Evolutionary conservation across 495 filamentous ascomycete genomes (phyloP).

Genomic region (Hyaloscypha variabilis): DNA sequence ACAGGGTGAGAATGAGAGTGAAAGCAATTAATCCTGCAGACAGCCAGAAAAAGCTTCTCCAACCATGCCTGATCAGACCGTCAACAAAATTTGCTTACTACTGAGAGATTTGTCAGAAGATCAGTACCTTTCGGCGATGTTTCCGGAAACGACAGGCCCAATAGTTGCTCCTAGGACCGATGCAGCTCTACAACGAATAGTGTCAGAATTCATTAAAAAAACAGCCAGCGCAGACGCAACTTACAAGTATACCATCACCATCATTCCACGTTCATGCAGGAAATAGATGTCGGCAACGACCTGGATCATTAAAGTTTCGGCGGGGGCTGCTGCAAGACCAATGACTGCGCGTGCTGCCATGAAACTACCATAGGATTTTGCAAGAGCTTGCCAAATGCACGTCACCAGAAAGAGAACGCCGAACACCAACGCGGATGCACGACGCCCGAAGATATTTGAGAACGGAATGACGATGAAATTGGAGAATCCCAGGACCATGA

Average conservation of each 20-base stretch:
- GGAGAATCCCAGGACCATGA: slow-evolving; percentile 42
- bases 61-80: slow-evolving; percentile 9
- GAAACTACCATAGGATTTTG: slow-evolving; percentile 5
- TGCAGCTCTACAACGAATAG: slow-evolving; percentile 40
- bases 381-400: slow-evolving; percentile 1
- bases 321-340: slow-evolving; percentile 56
- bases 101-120: background rate
- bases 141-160: slow-evolving; percentile 64
- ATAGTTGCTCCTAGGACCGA: slow-evolving; percentile 30
- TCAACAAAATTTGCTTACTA: background rate
- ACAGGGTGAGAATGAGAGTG: slow-evolving; percentile 48
- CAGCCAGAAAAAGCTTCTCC: slow-evolving; percentile 66
- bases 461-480: slow-evolving; percentile 65
- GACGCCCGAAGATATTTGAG: slow-evolving; percentile 57
- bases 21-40: slow-evolving; percentile 49
- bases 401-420: background rate
- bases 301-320: slow-evolving; percentile 57
- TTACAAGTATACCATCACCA: slow-evolving; percentile 64
- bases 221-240: too few relatives aligned
- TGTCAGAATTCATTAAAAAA: too few relatives aligned
- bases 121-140: slow-evolving; percentile 17
- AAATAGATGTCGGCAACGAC: slow-evolving; percentile 66
- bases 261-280: slow-evolving; percentile 64
- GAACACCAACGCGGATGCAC: slow-evolving; percentile 21
- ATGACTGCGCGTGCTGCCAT: slow-evolving; percentile 38